phyloP scores from a whole-genome alignment of 163 green algal genomes.

The Scenedesmus sp. region DNA sequence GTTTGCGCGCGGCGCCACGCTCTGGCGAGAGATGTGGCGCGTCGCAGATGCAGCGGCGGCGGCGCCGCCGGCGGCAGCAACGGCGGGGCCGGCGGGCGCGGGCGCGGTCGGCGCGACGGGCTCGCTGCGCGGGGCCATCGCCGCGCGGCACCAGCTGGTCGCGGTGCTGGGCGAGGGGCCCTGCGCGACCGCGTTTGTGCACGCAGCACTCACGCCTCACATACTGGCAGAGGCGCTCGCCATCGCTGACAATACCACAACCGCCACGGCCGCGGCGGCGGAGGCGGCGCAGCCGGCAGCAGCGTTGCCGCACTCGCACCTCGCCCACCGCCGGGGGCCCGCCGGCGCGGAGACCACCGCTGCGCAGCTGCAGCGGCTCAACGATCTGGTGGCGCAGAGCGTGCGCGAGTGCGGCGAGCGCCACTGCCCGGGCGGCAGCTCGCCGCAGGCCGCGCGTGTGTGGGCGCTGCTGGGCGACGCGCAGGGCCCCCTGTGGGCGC shows the following conservation, averaged over 20 bases:
- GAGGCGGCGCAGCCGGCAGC: not conserved
- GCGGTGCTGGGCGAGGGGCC: not conserved
- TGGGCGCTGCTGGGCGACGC: not conserved
- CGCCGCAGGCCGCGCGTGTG: not conserved
- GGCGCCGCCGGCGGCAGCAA: constrained; percentile 21
- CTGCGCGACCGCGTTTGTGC: constrained; percentile 30
- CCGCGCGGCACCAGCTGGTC: constrained; percentile 13
- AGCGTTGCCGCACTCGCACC: not conserved
- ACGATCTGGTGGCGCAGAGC: not conserved
- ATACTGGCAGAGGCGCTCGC: not conserved
- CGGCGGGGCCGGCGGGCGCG: not conserved
- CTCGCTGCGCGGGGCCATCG: constrained; percentile 4
- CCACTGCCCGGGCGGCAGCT: not conserved
- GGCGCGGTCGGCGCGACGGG: too few relatives aligned
- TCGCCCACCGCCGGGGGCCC: too few relatives aligned
- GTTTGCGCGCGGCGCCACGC: not conserved
- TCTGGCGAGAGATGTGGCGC: not conserved
- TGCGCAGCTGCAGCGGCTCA: not conserved
- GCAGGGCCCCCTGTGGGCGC: constrained; percentile 26
- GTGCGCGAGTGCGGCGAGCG: not conserved
- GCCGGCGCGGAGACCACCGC: too few relatives aligned
- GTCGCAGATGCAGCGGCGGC: not conserved
- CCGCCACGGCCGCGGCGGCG: not conserved
- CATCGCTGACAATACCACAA: not conserved
- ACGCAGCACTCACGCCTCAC: constrained; percentile 10